Evolutionary conservation across 1,284 basidiomycete species (phyloP).

Genomic region (Ustilago xerochloae): DNA sequence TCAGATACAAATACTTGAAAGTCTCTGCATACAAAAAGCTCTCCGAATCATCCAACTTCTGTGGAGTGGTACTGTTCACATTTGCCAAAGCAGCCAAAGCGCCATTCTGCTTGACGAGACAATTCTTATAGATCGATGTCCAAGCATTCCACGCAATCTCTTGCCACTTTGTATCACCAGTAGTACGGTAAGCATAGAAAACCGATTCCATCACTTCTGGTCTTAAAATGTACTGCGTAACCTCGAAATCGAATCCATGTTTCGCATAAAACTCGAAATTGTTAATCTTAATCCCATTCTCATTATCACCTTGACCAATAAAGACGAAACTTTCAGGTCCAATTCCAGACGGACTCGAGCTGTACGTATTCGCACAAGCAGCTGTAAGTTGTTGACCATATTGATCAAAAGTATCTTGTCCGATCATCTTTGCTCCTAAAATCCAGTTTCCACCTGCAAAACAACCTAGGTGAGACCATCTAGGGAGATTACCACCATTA

Average conservation of each 20-base stretch:
- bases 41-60: slow-evolving; percentile 53
- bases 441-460: slow-evolving; percentile 62
- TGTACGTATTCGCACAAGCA: slow-evolving; percentile 54
- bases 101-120: slow-evolving; percentile 71
- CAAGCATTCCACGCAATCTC: slow-evolving; percentile 89
- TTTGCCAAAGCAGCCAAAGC: slow-evolving; percentile 45
- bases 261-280: slow-evolving; percentile 40
- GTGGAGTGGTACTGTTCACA: slow-evolving; percentile 40
- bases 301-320: slow-evolving; percentile 31
- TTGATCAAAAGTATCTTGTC: slow-evolving; percentile 22
- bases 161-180: slow-evolving; percentile 72
- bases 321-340: slow-evolving; percentile 60
- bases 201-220: slow-evolving; percentile 63
- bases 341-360: slow-evolving; percentile 49
- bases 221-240: slow-evolving; percentile 51
- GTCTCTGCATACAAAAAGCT: slow-evolving; percentile 59
- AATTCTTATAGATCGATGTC: slow-evolving; percentile 84
- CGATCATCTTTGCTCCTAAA: slow-evolving; percentile 56
- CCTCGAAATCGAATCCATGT: slow-evolving; percentile 54
- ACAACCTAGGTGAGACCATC: slow-evolving; percentile 58
- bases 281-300: slow-evolving; percentile 43
- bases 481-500: slow-evolving; percentile 43
- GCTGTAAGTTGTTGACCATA: slow-evolving; percentile 54
- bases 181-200: slow-evolving; percentile 55
- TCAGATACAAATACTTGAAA: slow-evolving; percentile 63